These are phyloP conservation scores for Exserohilum turcica DNA, from an alignment of 2,329 filamentous ascomycete genomes.

Conservation along the genomic window DNA sequence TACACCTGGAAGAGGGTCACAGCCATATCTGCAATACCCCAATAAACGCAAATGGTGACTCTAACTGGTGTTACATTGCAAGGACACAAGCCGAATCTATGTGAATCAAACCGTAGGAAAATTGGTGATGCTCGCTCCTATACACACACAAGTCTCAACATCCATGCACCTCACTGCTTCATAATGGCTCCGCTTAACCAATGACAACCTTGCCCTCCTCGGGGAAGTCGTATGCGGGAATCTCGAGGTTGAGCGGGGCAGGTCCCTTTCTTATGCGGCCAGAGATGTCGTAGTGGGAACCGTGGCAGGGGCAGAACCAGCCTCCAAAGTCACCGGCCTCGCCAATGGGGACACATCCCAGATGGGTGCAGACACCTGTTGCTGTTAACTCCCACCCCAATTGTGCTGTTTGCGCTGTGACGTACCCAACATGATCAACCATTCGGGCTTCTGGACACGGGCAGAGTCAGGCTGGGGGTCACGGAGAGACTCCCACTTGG, in stretches of 20 bases:
- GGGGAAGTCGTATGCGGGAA: constrained; percentile 90
- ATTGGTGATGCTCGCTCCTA: constrained; percentile 42
- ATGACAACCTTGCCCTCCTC: constrained; percentile 88
- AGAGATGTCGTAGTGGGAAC: constrained; percentile 99
- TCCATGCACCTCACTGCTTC: constrained; percentile 10
- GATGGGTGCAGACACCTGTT: constrained; percentile 94
- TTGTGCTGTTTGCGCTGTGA: not conserved
- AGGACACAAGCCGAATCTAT: constrained; percentile 43
- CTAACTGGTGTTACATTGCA: constrained; percentile 48
- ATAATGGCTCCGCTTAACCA: constrained; percentile 65
- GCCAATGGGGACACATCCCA: constrained; percentile 98
- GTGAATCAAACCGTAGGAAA: constrained; percentile 37
- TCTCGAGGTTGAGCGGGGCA: constrained; percentile 95
- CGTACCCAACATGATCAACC: constrained; percentile 96
- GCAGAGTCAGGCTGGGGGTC: constrained; percentile 91
- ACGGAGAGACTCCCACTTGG: constrained; percentile 80
- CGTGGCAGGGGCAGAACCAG: constrained; percentile 99
- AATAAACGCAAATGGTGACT: constrained; percentile 18
- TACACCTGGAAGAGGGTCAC: not conserved
- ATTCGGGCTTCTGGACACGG: constrained; percentile 97
- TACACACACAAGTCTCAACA: constrained; percentile 33
- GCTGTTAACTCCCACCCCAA: constrained; percentile 30
- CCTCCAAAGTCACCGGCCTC: constrained; percentile 97
- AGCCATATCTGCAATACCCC: not conserved
- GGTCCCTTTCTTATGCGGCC: constrained; percentile 97